Percentiles rank a stretch among this genome's conserved stretches.
Conservation (phyloP, 139 green algal species). For the Tetratostichococcus sp. region DNA sequence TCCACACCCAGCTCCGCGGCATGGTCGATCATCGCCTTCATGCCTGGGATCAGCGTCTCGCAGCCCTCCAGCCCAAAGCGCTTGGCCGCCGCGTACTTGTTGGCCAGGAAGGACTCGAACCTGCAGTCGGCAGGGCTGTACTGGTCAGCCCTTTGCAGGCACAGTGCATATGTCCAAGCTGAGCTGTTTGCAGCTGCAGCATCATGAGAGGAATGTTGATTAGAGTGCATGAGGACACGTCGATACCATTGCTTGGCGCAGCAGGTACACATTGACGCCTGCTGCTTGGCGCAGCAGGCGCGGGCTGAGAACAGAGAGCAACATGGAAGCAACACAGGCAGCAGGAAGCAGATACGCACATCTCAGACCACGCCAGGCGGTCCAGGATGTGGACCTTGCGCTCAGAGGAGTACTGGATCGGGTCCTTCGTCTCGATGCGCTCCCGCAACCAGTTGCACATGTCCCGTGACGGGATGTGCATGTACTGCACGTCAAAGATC, state of each 20-base stretch:
- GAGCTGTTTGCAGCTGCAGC: too few relatives aligned
- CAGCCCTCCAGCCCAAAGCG: constrained; percentile 87
- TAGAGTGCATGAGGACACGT: too few relatives aligned
- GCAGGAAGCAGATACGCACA: constrained; percentile 20
- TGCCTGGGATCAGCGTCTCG: constrained; percentile 92
- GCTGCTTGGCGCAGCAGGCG: too few relatives aligned
- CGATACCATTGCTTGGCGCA: too few relatives aligned
- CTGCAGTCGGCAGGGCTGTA: not conserved
- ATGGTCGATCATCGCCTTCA: constrained; percentile 93
- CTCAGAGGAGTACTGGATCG: constrained; percentile 33
- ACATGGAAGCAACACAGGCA: too few relatives aligned
- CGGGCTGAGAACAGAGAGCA: too few relatives aligned
- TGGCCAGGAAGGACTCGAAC: constrained; percentile 95
- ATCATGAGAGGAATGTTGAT: too few relatives aligned
- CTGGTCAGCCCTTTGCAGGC: too few relatives aligned
- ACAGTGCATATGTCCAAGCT: too few relatives aligned
- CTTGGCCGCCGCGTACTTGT: constrained; percentile 91
- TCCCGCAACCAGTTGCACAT: constrained; percentile 96
- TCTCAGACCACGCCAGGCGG: constrained; percentile 87
- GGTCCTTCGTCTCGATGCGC: constrained; percentile 66
- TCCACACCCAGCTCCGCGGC: constrained; percentile 83
- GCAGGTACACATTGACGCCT: too few relatives aligned
- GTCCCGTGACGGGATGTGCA: constrained; percentile 94
- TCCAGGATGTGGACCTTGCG: constrained; percentile 88
- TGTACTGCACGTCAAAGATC: constrained; percentile 96